These are phyloP conservation scores for Dioszegia aurantiaca DNA, from an alignment of 768 basidiomycete genomes.

Conservation along the genomic window DNA sequence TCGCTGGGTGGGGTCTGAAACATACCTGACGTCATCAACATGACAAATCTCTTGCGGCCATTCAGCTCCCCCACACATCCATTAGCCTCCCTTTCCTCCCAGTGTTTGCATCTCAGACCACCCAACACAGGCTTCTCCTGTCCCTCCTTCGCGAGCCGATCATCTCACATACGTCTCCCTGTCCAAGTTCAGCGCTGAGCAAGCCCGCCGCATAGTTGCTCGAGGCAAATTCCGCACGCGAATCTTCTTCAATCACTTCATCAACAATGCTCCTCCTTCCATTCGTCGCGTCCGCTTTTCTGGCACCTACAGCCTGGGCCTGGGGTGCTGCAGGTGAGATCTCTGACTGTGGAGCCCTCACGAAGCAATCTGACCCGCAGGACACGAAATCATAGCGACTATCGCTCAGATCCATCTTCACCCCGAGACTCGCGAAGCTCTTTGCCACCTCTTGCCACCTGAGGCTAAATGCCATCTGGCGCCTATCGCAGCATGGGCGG, in stretches of 20 bases:
- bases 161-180: too few species aligned
- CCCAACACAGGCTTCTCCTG: neutral
- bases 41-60: neutral
- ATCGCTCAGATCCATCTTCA: constrained; percentile 90
- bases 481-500: constrained; percentile 83
- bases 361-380: constrained; percentile 40
- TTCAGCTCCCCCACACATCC: neutral
- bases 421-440: constrained; percentile 62
- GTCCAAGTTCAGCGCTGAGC: too few species aligned
- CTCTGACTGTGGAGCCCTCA: neutral
- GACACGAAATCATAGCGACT: constrained; percentile 89
- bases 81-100: neutral
- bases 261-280: constrained; percentile 8
- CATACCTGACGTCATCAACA: neutral
- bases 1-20: too few species aligned
- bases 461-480: constrained; percentile 70
- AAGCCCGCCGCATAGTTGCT: too few species aligned
- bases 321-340: constrained; percentile 48
- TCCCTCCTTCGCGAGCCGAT: too few species aligned
- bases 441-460: constrained; percentile 68
- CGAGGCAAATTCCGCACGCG: too few species aligned
- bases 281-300: neutral
- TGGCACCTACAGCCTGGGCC: constrained; percentile 29
- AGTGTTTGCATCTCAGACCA: neutral
- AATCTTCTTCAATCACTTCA: too few species aligned